Percentiles rank a stretch among this genome's conserved stretches.
Evolutionary conservation across 2,329 filamentous ascomycete genomes (phyloP).

Genomic region (Dactylonectria estremocensis): DNA sequence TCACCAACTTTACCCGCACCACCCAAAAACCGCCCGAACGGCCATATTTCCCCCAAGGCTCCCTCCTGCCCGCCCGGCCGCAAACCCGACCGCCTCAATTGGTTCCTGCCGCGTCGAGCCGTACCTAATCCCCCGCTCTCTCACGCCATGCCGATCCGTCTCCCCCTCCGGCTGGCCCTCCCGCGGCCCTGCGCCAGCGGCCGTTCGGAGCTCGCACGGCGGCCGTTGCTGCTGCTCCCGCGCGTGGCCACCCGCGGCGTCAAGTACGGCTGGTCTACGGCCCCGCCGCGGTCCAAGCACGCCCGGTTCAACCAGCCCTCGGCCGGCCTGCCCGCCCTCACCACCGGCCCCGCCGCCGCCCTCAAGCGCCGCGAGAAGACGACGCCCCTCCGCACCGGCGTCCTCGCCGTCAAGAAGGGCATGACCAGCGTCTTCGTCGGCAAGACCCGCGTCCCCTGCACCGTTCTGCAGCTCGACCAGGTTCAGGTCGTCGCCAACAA

Average conservation of each 20-base stretch:
- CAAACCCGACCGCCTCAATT: slow-evolving; percentile 37
- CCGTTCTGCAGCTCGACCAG: slow-evolving; percentile 92
- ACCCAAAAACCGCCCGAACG: background rate
- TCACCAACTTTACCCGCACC: slow-evolving; percentile 34
- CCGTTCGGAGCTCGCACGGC: slow-evolving; percentile 50
- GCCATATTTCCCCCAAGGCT: slow-evolving; percentile 16
- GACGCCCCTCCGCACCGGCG: slow-evolving; percentile 81
- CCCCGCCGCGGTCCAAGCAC: slow-evolving; percentile 66
- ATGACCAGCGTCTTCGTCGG: slow-evolving; percentile 94
- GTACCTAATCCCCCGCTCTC: slow-evolving; percentile 12
- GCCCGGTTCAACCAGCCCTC: slow-evolving; percentile 73
- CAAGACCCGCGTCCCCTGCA: slow-evolving; percentile 86
- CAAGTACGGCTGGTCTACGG: slow-evolving; percentile 74
- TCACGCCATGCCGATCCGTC: slow-evolving; percentile 59
- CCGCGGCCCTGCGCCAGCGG: slow-evolving; percentile 53
- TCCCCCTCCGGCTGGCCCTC: slow-evolving; percentile 61
- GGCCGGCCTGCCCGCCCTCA: slow-evolving; percentile 69
- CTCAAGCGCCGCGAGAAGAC: slow-evolving; percentile 71
- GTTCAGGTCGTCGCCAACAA: slow-evolving; percentile 93
- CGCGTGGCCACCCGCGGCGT: slow-evolving; percentile 64
- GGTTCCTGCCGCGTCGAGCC: slow-evolving; percentile 27
- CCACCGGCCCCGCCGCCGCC: slow-evolving; percentile 73
- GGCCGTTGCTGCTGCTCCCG: slow-evolving; percentile 62
- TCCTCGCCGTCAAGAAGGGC: slow-evolving; percentile 91
- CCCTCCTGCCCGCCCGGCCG: slow-evolving; percentile 27